A percentile compares a stretch with the other conserved stretches of the same genome.
phyloP scores from a whole-genome alignment of 2,329 filamentous ascomycete genomes.

The Cladosporium colombiae region DNA sequence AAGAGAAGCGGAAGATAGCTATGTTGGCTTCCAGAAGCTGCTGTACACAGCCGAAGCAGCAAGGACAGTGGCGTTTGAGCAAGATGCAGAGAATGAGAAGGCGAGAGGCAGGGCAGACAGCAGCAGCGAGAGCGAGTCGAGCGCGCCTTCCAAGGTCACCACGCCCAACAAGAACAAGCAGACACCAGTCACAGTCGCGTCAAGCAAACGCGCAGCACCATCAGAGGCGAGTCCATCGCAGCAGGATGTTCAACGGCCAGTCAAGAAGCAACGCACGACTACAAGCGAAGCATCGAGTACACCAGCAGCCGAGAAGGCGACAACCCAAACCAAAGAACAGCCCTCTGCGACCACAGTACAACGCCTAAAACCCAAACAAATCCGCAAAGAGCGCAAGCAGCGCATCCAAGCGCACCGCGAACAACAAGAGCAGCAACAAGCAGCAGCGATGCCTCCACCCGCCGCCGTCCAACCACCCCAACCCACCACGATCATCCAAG shows the following conservation, averaged over 20 bases:
- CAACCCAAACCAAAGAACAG: not conserved
- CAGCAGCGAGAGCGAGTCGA: not conserved
- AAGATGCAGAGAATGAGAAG: not conserved
- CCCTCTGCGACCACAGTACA: not conserved
- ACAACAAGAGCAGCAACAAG: slow-evolving; percentile 1
- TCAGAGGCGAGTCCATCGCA: slow-evolving; percentile 10
- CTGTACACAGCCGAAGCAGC: slow-evolving; percentile 27
- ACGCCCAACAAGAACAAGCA: not conserved
- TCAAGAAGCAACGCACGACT: slow-evolving; percentile 10
- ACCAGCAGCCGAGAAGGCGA: not conserved
- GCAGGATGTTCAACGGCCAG: not conserved
- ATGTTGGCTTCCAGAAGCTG: slow-evolving; percentile 30
- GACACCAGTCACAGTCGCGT: not conserved
- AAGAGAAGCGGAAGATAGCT: slow-evolving; percentile 24
- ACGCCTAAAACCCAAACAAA: slow-evolving; percentile 11
- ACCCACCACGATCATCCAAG: slow-evolving; percentile 10
- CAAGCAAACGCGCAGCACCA: slow-evolving; percentile 1
- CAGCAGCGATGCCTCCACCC: not conserved
- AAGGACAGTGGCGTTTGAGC: slow-evolving; percentile 23
- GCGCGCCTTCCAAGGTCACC: not conserved
- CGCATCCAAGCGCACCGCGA: slow-evolving; percentile 3
- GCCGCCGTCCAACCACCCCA: not conserved
- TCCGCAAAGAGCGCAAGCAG: slow-evolving; percentile 9
- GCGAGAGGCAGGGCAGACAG: slow-evolving; percentile 1
- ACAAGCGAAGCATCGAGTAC: not conserved